Evolutionary conservation across 306 rosid species (phyloP).

Genomic region (Acacia melanoxylon): DNA sequence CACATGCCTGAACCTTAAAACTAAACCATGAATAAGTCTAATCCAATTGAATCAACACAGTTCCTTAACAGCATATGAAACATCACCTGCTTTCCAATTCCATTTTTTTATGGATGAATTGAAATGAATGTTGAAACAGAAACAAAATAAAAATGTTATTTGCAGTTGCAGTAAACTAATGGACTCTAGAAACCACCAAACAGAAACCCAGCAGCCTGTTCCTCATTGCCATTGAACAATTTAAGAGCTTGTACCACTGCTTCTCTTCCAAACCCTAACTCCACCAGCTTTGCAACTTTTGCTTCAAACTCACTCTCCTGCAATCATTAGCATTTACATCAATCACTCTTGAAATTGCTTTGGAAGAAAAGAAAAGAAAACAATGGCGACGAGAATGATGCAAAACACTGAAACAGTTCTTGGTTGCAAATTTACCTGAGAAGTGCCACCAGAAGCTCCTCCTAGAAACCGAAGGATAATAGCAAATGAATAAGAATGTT

Average conservation of each 20-base stretch:
- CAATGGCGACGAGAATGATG: not conserved
- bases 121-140: conserved; percentile 10
- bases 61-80: conserved; percentile 22
- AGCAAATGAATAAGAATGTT: not conserved
- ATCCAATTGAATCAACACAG: conserved; percentile 21
- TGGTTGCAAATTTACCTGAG: conserved; percentile 55
- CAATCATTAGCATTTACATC: not conserved
- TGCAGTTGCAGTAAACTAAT: conserved; percentile 13
- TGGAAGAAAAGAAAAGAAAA: not conserved
- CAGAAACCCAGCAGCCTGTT: conserved; percentile 55
- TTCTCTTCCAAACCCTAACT: conserved; percentile 86
- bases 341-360: not conserved
- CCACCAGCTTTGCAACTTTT: conserved; percentile 90
- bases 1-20: not conserved
- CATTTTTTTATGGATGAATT: conserved; percentile 3
- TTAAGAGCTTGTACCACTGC: conserved; percentile 84
- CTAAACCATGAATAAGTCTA: not conserved
- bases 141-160: conserved; percentile 9
- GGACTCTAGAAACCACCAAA: conserved; percentile 44
- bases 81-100: conserved; percentile 20
- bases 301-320: conserved; percentile 76
- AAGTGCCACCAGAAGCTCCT: conserved; percentile 41
- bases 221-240: conserved; percentile 61
- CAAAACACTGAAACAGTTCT: not conserved
- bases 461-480: conserved; percentile 44